These are phyloP conservation scores for Ceratocystis lukuohia DNA, from an alignment of 2,329 filamentous ascomycete species.

Conservation along the genomic window DNA sequence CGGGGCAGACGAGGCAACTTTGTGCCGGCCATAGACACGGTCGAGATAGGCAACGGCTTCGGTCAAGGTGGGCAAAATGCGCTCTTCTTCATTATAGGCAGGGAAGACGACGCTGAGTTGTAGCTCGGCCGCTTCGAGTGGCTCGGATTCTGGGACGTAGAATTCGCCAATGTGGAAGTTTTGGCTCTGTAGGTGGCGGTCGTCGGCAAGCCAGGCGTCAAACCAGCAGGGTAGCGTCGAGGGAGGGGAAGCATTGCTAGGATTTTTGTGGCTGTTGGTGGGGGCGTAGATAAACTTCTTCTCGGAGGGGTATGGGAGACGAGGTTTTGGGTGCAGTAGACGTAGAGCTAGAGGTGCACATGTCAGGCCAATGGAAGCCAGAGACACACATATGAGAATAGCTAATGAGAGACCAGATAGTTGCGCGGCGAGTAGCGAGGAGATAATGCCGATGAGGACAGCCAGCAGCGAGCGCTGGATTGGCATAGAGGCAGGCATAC, in stretches of 20 bases:
- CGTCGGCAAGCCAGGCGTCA: constrained; percentile 56
- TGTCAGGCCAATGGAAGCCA: constrained; percentile 11
- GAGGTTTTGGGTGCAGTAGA: constrained; percentile 67
- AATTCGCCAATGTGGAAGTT: constrained; percentile 30
- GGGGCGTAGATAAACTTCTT: constrained; percentile 74
- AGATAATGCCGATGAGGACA: neutral
- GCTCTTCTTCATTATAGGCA: constrained; percentile 84
- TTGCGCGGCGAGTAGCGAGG: neutral
- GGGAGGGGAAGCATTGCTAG: neutral
- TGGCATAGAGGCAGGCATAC: neutral
- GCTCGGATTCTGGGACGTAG: constrained; percentile 35
- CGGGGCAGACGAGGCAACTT: constrained; percentile 21
- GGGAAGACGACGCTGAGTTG: constrained; percentile 86
- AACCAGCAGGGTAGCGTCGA: constrained; percentile 72
- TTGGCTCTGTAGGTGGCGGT: constrained; percentile 27
- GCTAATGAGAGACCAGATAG: constrained; percentile 13
- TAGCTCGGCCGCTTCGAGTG: constrained; percentile 63
- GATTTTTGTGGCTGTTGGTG: constrained; percentile 28
- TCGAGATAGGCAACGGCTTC: constrained; percentile 85
- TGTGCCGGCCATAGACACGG: constrained; percentile 50
- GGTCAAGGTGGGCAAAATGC: constrained; percentile 71
- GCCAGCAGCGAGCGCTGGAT: neutral
- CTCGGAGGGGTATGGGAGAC: constrained; percentile 59
- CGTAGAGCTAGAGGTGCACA: constrained; percentile 40
- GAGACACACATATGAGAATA: constrained; percentile 2